Base-by-base conservation (phyloP, 2,329 filamentous ascomycete genomes). In the Rutstroemia sp. region DNA sequence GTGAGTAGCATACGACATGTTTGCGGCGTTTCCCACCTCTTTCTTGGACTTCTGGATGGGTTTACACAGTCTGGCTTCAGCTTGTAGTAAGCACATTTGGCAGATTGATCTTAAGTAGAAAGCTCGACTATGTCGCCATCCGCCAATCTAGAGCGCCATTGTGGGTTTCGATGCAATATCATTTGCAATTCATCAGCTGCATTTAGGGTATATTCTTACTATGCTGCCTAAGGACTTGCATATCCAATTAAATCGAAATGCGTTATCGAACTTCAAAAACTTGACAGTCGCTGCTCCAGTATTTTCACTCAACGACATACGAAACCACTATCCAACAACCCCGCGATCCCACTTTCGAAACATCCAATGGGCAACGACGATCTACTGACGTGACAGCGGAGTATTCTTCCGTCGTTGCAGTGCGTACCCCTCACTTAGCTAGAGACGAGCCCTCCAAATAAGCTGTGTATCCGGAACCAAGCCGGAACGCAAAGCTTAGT, bases 341-440 rank as follows among this genome's bases (percentile, higher is more conserved):
- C n/a, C n/a, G n/a, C n/a, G 30, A 45, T 51, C 46, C 53, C 53
- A 55, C 53, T 25, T 8, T 44, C 14, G 4, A 8, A 19, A 40
- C 48, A 7, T 4, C 2, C 21, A 9, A 14, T 36, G 4, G 4
- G 4, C 23, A 23, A 23, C 23, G 7, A 19, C 19, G 14, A 50
- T 25, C 25, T 9, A 14, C 36, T 50, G 53, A 55, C 53, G 53
- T 55, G 53, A 50, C 38, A 45, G 25, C n/a, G 39, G 9, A 21
- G 17, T 10, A 8, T 50, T 17, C n/a, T 54, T 14, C 39, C 45
- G 52, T 44, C 36, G 44, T 36, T 44, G 7, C 38, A 50, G 23
- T 14, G 3, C 5, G 8, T 39, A 50, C 46, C 46, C 23, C 53
- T 55, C 53, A 44, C 9, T 19, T n/a, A n/a, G n/a, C n/a, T n/a